Base-by-base conservation (phyloP, 768 basidiomycete species). In the Termitomyces bulborhizus region DNA sequence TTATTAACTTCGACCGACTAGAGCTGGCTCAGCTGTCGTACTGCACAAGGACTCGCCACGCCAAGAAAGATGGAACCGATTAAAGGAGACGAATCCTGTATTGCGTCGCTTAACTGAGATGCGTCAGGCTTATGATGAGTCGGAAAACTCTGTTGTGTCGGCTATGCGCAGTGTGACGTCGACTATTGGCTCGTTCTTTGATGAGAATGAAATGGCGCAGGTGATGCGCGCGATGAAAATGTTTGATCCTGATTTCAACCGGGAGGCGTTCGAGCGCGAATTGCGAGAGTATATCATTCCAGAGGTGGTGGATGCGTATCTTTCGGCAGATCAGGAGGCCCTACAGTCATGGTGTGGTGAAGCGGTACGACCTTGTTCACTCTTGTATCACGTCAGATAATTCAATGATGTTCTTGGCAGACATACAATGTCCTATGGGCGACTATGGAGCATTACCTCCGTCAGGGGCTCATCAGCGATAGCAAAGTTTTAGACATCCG, bases 361-460 rank as follows among this genome's bases (percentile, higher is more conserved):
- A 71, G 97, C 93, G 51, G 95, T 96, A 66, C 68, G 94, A 60
- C 7, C 16, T 40, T 34, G 51, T 29, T 0, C 27, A 31, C 24
- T 13, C 41, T 37, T 72, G 9, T 32, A 16, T 36, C 18, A 11
- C 51, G 40, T 21, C 18, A 45, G 6, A 24, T 46, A 36, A 5
- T 27, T 24, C 34, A 7, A 36, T 31, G 9, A 50, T 31, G 0
- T 46, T 21, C 29, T 18, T 29, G 9, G 34, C 41, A 96, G 93
- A 95, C 95, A 6, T 98, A 94, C 67, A 97, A 96, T 62, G 93
- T 98, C n/a, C 78, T 98, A 4, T 96, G 95, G 90, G 96, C 96
- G 6, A 96, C 94, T 6, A 91, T 99, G 84, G 93, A 95, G 61
- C 88, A 90, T 63, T 98, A 93, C 68, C 80, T 95, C 47, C 80